Evolutionary conservation across 2,329 filamentous ascomycete species (phyloP).

Genomic region (Sphaerulina populicola): DNA sequence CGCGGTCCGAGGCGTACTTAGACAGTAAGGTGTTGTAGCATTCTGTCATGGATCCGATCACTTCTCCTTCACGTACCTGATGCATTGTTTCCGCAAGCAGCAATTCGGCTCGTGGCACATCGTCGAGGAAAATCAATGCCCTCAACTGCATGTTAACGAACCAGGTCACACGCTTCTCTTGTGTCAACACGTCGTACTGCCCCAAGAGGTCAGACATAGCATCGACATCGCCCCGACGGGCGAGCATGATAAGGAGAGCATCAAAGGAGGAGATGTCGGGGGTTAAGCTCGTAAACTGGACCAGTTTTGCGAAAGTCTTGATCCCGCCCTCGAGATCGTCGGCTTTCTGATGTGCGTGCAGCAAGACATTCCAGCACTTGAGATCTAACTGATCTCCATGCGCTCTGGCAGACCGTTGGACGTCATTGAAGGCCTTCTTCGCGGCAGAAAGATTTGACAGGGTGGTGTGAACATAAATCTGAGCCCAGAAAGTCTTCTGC

Average conservation of each 20-base stretch:
- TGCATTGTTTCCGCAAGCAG: constrained; percentile 50
- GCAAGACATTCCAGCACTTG: constrained; percentile 65
- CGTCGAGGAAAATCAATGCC: constrained; percentile 47
- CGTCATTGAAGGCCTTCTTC: constrained; percentile 53
- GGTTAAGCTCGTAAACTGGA: constrained; percentile 36
- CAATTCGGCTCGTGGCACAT: constrained; percentile 36
- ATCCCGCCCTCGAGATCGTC: constrained; percentile 61
- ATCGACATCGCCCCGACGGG: constrained; percentile 63
- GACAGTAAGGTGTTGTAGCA: constrained; percentile 74
- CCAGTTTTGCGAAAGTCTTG: constrained; percentile 54
- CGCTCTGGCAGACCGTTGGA: constrained; percentile 36
- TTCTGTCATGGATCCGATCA: constrained; percentile 48
- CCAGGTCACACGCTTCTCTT: constrained; percentile 45
- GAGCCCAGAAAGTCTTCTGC: constrained; percentile 34
- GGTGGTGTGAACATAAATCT: constrained; percentile 64
- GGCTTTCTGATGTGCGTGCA: constrained; percentile 60
- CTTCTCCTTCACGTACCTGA: constrained; percentile 33
- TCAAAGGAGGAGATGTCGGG: constrained; percentile 61
- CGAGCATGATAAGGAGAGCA: constrained; percentile 64
- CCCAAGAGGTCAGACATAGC: constrained; percentile 58
- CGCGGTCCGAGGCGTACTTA: constrained; percentile 57
- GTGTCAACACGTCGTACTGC: constrained; percentile 48
- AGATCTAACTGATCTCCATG: constrained; percentile 44
- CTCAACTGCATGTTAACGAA: constrained; percentile 60
- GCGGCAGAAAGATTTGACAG: constrained; percentile 56